phyloP scores from a whole-genome alignment of 2,329 filamentous ascomycete genomes.

The Beauveria pseudobassiana region DNA sequence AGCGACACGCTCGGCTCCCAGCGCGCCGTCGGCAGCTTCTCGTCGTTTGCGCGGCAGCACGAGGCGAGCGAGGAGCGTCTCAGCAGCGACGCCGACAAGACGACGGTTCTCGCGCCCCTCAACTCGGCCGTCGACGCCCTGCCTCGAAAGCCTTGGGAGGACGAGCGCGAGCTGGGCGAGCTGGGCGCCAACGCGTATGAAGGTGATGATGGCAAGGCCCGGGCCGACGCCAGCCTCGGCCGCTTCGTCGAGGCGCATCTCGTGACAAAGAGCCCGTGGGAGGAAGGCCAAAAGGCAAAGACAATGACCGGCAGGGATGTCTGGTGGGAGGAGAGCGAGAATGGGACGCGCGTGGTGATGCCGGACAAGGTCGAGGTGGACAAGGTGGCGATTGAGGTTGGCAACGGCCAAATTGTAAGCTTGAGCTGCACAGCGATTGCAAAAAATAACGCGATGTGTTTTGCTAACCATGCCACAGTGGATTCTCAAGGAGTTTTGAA shows the following conservation, averaged over 20 bases:
- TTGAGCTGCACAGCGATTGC: too few species aligned
- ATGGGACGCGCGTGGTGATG: constrained; percentile 63
- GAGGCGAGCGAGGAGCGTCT: constrained; percentile 61
- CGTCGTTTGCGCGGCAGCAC: constrained; percentile 70
- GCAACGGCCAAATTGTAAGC: constrained; percentile 74
- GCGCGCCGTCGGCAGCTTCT: constrained; percentile 76
- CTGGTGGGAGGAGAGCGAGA: constrained; percentile 74
- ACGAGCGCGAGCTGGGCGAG: constrained; percentile 62
- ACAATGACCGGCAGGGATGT: constrained; percentile 58
- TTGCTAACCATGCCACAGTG: constrained; percentile 37
- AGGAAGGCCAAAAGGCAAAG: constrained; percentile 55
- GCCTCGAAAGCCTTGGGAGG: constrained; percentile 80
- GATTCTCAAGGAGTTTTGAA: constrained; percentile 54
- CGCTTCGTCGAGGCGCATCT: constrained; percentile 84
- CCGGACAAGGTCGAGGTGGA: constrained; percentile 74
- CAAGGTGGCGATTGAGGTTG: constrained; percentile 64
- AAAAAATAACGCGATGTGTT: neutral
- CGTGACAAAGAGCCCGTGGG: constrained; percentile 69
- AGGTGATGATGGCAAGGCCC: constrained; percentile 64
- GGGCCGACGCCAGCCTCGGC: constrained; percentile 68
- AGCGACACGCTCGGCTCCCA: constrained; percentile 79
- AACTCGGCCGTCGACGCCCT: constrained; percentile 74
- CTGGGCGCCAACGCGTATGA: constrained; percentile 68
- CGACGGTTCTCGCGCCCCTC: constrained; percentile 79
- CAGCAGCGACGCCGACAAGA: constrained; percentile 57